Evolutionary conservation across 2,329 filamentous ascomycete genomes (phyloP), one percentile per base, ranked within the genome.

Genomic region (Emergomyces orientalis): DNA sequence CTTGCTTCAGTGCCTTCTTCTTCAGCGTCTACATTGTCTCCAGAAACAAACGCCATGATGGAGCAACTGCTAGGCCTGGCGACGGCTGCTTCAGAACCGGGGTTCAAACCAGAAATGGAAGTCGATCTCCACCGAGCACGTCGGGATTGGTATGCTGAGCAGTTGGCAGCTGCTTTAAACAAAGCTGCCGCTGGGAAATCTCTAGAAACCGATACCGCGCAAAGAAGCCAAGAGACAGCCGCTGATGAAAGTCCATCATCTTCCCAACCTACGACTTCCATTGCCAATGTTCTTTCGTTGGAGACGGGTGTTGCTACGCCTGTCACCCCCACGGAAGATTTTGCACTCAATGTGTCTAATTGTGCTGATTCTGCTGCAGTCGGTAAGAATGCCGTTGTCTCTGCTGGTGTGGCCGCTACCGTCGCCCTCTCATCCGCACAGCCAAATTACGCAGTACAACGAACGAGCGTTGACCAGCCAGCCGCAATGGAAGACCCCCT

Each of bases 41-140:
- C 62, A 34, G 49, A 62, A 63, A n/a, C 63, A 7, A 14, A 56
- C 19, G 54, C 30, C 5, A 68, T 60, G 49, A 60, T 63, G 14
- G 65, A 69, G 51, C 43, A 60, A 59, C 47, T 66, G 22, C 64
- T 65, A 9, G 60, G 43, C 45, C 66, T 66, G 37, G 59, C 51
- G 17, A 39, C 32, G 3, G 59, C 32, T 43, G 59, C 65, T 70
- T 30, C 65, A 64, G 39, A 65, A 65, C 59, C 56, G 69, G 62
- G 65, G 25, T 67, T 66, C 61, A 63, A 63, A 17, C 62, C 63
- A 34, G 61, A 62, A 27, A 27, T 67, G 51, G 22, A 67, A 66
- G 57, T 67, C n/a, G 63, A 67, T 49, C 37, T 65, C 60, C 62
- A 62, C 4, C 60, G 39, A 19, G 51, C 49, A 17, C 65, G 65